Conservation (phyloP, 2,329 filamentous ascomycete genomes). For the Exophiala lecanii-corni region DNA sequence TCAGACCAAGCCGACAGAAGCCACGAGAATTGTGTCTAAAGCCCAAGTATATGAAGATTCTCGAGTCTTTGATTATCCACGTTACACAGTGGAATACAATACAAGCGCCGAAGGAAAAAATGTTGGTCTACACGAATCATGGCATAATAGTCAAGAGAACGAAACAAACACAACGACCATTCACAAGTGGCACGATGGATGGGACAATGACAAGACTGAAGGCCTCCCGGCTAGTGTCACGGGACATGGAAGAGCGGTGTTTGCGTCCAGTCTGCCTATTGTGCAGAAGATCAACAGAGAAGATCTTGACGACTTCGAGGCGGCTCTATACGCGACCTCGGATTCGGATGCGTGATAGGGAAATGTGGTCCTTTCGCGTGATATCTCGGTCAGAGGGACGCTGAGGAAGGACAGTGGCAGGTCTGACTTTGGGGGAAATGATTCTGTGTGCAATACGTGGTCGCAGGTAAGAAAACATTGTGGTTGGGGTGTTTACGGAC, state of each 20-base stretch:
- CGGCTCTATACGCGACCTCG: conserved; percentile 9
- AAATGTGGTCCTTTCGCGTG: conserved; percentile 4
- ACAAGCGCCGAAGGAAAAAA: too few species aligned
- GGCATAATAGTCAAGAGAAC: not conserved
- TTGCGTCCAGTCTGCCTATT: not conserved
- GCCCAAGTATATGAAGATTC: not conserved
- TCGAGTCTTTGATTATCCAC: not conserved
- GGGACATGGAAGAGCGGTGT: not conserved
- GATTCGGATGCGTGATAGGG: conserved; percentile 4
- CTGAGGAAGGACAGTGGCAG: too few species aligned
- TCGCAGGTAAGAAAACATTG: too few species aligned
- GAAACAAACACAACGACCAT: not conserved
- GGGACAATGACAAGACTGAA: not conserved
- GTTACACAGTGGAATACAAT: not conserved
- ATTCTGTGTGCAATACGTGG: too few species aligned
- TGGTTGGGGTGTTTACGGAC: too few species aligned
- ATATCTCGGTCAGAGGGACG: too few species aligned
- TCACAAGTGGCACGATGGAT: not conserved
- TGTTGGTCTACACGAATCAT: too few species aligned
- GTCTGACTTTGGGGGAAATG: too few species aligned
- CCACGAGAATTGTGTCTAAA: not conserved
- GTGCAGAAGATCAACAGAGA: conserved; percentile 1
- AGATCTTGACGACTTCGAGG: conserved; percentile 14
- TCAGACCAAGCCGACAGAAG: not conserved
- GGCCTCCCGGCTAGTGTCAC: not conserved